Conservation (phyloP, 306 rosid species). For the Prunus dulcis region DNA sequence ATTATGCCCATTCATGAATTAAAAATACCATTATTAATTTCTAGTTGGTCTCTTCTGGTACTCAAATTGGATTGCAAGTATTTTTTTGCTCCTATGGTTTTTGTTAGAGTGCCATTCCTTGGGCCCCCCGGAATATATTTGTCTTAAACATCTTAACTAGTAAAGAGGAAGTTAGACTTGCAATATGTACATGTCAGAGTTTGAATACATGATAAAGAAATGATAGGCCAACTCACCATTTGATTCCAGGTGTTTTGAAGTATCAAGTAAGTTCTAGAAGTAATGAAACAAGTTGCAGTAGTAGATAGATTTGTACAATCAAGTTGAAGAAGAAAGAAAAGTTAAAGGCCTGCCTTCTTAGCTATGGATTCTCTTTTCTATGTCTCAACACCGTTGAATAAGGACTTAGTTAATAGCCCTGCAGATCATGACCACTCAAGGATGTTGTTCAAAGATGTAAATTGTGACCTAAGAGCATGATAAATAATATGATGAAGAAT, state of each 20-base stretch:
- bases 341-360: conserved; percentile 35
- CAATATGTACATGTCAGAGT: background rate
- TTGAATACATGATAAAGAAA: background rate
- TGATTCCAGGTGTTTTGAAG: conserved; percentile 39
- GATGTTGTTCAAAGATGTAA: background rate
- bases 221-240: conserved; percentile 34
- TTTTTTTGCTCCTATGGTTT: too few relatives aligned
- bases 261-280: conserved; percentile 41
- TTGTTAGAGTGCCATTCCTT: background rate
- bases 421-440: conserved; percentile 16
- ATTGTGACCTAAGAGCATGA: conserved; percentile 52
- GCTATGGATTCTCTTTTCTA: conserved; percentile 74
- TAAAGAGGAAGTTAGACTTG: conserved; percentile 3
- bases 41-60: too few relatives aligned
- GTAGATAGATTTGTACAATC: conserved; percentile 14
- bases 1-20: too few relatives aligned
- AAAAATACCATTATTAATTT: too few relatives aligned
- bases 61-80: too few relatives aligned
- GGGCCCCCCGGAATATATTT: conserved; percentile 43
- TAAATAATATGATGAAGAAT: conserved; percentile 38
- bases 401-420: conserved; percentile 65
- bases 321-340: conserved; percentile 11
- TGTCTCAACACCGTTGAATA: conserved; percentile 55
- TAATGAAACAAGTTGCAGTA: background rate
- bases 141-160: conserved; percentile 37